A percentile compares a stretch with the other conserved stretches of the same genome.
Conservation (phyloP, 306 rosid species). For the Quercus berberidifolia region DNA sequence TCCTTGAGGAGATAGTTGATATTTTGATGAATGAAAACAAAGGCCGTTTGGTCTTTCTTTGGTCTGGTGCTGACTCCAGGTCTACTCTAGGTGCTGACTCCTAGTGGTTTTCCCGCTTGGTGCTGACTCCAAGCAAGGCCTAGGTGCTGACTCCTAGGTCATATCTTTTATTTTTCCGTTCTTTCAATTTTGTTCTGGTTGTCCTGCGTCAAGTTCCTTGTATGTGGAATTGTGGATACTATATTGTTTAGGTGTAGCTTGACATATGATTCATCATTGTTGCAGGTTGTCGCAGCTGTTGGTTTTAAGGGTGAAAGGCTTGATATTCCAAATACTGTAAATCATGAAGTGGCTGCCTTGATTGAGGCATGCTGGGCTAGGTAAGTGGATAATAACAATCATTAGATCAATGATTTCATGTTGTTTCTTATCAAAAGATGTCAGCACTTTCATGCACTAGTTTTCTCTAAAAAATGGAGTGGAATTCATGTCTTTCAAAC, state of each 20-base stretch:
- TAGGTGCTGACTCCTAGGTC: too few relatives aligned
- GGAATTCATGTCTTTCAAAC: background rate
- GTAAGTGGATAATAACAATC: constrained; percentile 44
- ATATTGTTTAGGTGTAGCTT: constrained; percentile 1
- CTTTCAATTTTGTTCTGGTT: too few relatives aligned
- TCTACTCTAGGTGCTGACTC: too few relatives aligned
- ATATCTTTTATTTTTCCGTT: too few relatives aligned
- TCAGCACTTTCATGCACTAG: background rate
- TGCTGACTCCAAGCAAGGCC: too few relatives aligned
- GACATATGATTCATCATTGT: constrained; percentile 3
- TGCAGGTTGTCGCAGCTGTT: constrained; percentile 91
- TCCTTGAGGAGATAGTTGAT: too few relatives aligned
- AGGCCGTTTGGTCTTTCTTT: too few relatives aligned
- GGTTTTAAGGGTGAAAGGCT: constrained; percentile 75
- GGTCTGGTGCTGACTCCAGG: too few relatives aligned
- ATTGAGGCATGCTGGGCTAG: constrained; percentile 85
- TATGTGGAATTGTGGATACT: background rate
- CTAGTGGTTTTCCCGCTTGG: too few relatives aligned
- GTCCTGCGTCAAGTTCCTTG: too few relatives aligned
- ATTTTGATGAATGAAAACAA: too few relatives aligned
- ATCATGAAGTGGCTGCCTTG: constrained; percentile 63
- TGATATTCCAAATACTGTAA: constrained; percentile 73
- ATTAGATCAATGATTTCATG: background rate
- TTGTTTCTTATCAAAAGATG: background rate
- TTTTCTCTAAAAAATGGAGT: background rate